Evolutionary conservation across 495 filamentous ascomycete species (phyloP), one percentile per base, ranked within the genome.

Genomic region (Aspergillus leporis): DNA sequence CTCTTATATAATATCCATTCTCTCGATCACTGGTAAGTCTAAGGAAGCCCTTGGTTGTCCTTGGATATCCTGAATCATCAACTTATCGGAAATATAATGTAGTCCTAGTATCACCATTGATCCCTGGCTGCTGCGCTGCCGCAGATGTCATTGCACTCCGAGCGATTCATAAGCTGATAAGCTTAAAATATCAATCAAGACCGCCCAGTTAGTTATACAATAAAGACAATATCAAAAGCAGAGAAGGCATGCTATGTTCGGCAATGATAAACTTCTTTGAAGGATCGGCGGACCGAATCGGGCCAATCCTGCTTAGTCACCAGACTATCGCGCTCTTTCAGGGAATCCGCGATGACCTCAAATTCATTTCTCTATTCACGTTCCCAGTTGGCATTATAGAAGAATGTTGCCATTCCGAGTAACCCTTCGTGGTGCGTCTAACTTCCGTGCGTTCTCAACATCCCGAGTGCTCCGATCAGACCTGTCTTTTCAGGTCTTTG

Each of bases 401-500:
- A 61, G 34, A 18, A 66, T 70, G 58, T 60, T 70, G 1, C 63
- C 69, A 41, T 21, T 61, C 6, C 64, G 69, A n/a, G 51, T 57
- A 30, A 57, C 65, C 43, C 38, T 63, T 6, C 61, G 65, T 41
- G 56, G 60, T 40, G 14, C 49, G 0, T 23, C 65, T 0, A 59
- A 64, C 21, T n/a, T 68, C 46, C 72, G 77, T 1, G 50, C 66
- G 9, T 78, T 79, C 58, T 79, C 77, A 5, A 74, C 75, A 23
- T 65, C 70, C 5, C 64, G 64, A 0, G 58, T 65, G 7, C 58
- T 65, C 32, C 67, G 61, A 6, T 53, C 64, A 10, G 73, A 78
- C 50, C 66, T 79, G 32, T 66, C 75, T 4, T 79, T 71, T 58
- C 74, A 79, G 55, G 73, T 77, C 30, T 76, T 72, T 53, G 73